Base-by-base conservation (phyloP, 805 yeast genomes). In the Jamesozyma lodderae region DNA sequence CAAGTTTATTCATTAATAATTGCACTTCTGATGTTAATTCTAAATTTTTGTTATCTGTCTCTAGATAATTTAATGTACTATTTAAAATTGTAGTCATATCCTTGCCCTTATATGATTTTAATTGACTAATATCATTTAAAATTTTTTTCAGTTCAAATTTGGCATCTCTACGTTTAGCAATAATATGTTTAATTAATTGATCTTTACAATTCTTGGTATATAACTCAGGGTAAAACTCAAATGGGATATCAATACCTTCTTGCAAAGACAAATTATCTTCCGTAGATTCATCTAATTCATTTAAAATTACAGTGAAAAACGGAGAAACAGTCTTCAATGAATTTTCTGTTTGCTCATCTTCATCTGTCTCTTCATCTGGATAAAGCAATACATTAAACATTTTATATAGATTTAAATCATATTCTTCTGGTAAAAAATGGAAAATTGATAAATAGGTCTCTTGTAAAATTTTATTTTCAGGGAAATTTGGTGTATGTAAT, bases 391-490 rank as follows among this genome's bases (percentile, higher is more conserved):
- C 50, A 32, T 59, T 58, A 31, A 59, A 59, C 64, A 59, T 59
- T 26, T 51, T 49, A 37, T 58, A 58, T 5, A 59, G 40, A 33
- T 51, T 57, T 3, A 52, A 27, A 15, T 57, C 57, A 35, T 55
- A 59, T 33, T 59, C 62, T 24, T 59, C 64, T 1, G 61, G 60
- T 41, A 53, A 42, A 36, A 59, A 59, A 36, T 58, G 62, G 29
- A 59, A 47, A 18, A 56, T 40, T 2, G 58, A 41, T n/a, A 59
- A 42, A 24, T 41, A 40, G 2, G 60, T 54, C 28, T 52, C 53
- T 13, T 44, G 37, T 4, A 47, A 37, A n/a, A n/a, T n/a, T n/a
- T n/a, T n/a, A 6, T 49, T 47, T 17, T 46, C 46, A 13, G 43
- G 40, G 9, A 28, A 33, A 8, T 48, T 32, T 1, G 57, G 57